Evolutionary conservation across 305 asterid species (phyloP).

Genomic region (Coffea humblotiana): DNA sequence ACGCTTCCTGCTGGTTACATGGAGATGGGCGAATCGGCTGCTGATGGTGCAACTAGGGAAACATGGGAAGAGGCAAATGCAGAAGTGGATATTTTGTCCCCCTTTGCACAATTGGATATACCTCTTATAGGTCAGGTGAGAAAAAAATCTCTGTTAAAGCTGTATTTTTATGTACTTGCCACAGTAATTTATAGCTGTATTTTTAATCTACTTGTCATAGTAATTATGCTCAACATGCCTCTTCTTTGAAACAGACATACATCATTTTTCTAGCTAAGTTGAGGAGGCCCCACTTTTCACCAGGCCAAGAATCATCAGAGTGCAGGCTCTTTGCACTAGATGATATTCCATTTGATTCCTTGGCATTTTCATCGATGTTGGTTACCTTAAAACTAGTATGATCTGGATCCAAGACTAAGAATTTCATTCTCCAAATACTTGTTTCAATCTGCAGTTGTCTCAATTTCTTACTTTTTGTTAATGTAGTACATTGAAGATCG

Average conservation of each 20-base stretch:
- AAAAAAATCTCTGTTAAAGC: slow-evolving; percentile 12
- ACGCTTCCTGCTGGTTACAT: slow-evolving; percentile 98
- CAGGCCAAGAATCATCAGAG: slow-evolving; percentile 94
- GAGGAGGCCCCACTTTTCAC: slow-evolving; percentile 78
- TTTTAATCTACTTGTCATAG: slow-evolving; percentile 10
- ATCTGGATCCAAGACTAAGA: slow-evolving; percentile 5
- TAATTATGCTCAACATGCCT: slow-evolving; percentile 14
- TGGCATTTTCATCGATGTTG: slow-evolving; percentile 94
- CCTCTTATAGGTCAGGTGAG: slow-evolving; percentile 95
- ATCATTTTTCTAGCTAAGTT: slow-evolving; percentile 88
- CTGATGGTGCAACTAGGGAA: slow-evolving; percentile 91
- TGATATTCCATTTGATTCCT: slow-evolving; percentile 86
- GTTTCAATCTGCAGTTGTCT: slow-evolving; percentile 11
- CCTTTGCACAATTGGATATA: slow-evolving; percentile 88
- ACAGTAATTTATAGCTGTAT: slow-evolving; percentile 5
- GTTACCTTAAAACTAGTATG: slow-evolving; percentile 79
- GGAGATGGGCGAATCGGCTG: slow-evolving; percentile 96
- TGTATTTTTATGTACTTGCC: slow-evolving; percentile 13
- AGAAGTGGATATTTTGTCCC: slow-evolving; percentile 79
- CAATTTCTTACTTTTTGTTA: slow-evolving; percentile 16
- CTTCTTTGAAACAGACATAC: slow-evolving; percentile 67
- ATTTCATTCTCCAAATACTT: slow-evolving; percentile 14
- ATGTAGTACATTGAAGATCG: slow-evolving; percentile 77
- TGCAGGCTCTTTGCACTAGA: slow-evolving; percentile 71
- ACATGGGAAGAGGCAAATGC: slow-evolving; percentile 98